A percentile compares a stretch with the other conserved stretches of the same genome.
These are phyloP conservation scores for Citrus unshiu DNA, from an alignment of 345 rosid genomes.

Conservation along the genomic window DNA sequence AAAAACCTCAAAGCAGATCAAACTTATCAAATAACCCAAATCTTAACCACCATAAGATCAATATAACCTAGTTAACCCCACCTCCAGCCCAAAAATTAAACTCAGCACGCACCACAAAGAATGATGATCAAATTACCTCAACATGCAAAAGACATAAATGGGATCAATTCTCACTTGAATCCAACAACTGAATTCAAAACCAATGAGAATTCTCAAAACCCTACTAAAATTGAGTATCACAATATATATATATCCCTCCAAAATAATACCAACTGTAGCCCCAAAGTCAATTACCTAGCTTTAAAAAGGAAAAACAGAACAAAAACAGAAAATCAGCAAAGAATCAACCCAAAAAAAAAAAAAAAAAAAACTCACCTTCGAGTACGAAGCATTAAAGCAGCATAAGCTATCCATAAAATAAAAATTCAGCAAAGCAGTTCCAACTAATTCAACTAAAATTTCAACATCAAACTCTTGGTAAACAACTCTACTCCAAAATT, in stretches of 20 bases:
- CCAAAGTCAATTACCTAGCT: background rate
- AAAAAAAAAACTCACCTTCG: conserved; percentile 24
- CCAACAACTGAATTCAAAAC: conserved; percentile 8
- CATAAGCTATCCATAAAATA: conserved; percentile 37
- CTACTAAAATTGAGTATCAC: background rate
- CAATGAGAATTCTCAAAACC: background rate
- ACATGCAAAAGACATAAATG: background rate
- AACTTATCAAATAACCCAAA: background rate
- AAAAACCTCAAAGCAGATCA: background rate
- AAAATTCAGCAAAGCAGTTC: conserved; percentile 14
- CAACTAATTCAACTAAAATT: conserved; percentile 16
- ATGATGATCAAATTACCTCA: conserved; percentile 6
- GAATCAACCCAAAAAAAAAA: background rate
- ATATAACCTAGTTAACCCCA: background rate
- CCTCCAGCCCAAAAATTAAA: background rate
- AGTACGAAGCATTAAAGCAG: conserved; percentile 33
- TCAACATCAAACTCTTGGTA: conserved; percentile 10
- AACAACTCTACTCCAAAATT: conserved; percentile 9
- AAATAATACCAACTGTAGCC: background rate
- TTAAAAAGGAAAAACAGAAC: background rate
- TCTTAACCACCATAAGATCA: background rate
- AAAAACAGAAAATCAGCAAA: background rate
- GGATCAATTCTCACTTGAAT: background rate
- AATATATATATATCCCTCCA: background rate
- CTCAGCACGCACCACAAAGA: background rate